A percentile compares a stretch with the other conserved stretches of the same genome.
Conservation (phyloP, 108 stramenopile species). For the Skeletonema menzelii region DNA sequence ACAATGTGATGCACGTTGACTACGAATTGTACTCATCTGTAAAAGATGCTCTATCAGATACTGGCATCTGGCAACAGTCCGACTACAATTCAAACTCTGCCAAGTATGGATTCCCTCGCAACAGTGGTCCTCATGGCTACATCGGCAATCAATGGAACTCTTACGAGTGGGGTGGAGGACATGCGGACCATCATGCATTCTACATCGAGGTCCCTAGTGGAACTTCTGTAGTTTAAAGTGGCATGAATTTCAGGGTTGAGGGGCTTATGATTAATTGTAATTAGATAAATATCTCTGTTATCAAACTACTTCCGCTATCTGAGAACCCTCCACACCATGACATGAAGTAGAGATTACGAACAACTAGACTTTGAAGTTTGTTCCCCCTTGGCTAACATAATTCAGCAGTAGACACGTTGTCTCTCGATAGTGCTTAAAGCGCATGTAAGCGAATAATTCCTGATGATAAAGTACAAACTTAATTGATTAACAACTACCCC, state of each 20-base stretch:
- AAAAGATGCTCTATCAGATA: constrained; percentile 28
- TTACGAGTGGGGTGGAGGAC: background rate
- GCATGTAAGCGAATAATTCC: too few species aligned
- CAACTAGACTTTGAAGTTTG: too few species aligned
- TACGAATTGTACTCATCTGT: constrained; percentile 46
- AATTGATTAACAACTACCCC: background rate
- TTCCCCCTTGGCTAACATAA: too few species aligned
- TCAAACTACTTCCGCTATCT: too few species aligned
- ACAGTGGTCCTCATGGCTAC: constrained; percentile 5
- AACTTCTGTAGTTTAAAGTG: background rate
- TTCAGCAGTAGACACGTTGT: too few species aligned
- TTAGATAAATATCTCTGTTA: background rate
- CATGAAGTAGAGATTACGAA: too few species aligned
- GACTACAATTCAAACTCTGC: constrained; percentile 20
- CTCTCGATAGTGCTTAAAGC: too few species aligned
- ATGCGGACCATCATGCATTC: constrained; percentile 27
- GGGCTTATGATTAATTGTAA: background rate
- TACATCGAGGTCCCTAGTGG: constrained; percentile 24
- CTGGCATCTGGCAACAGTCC: constrained; percentile 27
- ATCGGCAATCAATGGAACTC: constrained; percentile 28
- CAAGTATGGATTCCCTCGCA: constrained; percentile 35
- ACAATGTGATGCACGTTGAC: constrained; percentile 25
- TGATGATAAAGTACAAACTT: background rate
- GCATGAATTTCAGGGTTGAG: background rate
- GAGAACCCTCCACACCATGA: too few species aligned